Evolutionary conservation across 371 early-diverging fungal genomes (phyloP).

Genomic region (Syncephalastrum monosporum): DNA sequence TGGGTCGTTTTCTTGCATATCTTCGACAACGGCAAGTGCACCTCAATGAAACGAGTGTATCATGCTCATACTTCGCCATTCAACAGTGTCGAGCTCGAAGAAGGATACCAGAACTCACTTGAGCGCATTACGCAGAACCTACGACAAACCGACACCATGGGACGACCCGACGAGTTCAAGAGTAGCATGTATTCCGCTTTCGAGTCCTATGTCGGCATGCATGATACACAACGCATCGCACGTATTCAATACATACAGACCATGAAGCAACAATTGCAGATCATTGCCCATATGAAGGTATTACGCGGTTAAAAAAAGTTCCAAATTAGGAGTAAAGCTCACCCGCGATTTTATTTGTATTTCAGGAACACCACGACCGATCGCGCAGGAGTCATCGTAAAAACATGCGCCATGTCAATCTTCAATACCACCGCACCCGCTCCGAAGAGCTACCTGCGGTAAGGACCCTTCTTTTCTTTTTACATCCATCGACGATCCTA

Average conservation of each 20-base stretch:
- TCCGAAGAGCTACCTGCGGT: constrained; percentile 9
- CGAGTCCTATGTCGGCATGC: constrained; percentile 12
- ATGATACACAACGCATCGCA: constrained; percentile 8
- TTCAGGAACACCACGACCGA: constrained; percentile 24
- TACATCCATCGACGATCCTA: neutral
- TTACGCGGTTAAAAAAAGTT: constrained; percentile 1
- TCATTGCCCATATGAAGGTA: constrained; percentile 22
- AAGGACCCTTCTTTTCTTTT: neutral
- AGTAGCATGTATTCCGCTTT: constrained; percentile 13
- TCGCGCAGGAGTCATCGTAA: constrained; percentile 15
- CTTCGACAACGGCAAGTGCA: constrained; percentile 20
- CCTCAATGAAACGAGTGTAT: neutral
- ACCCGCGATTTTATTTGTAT: neutral
- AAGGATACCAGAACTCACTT: constrained; percentile 24
- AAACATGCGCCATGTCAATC: constrained; percentile 16
- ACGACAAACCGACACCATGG: constrained; percentile 11
- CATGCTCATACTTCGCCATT: neutral
- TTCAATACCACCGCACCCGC: constrained; percentile 15
- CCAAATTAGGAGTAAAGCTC: constrained; percentile 6
- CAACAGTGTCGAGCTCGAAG: constrained; percentile 23
- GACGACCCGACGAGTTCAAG: constrained; percentile 1
- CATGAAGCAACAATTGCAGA: constrained; percentile 19
- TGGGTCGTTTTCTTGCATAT: constrained; percentile 13
- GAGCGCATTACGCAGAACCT: constrained; percentile 14
- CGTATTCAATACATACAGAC: constrained; percentile 22